Conservation (phyloP, 495 filamentous ascomycete genomes). For the Hapsidospora chrysogenum region DNA sequence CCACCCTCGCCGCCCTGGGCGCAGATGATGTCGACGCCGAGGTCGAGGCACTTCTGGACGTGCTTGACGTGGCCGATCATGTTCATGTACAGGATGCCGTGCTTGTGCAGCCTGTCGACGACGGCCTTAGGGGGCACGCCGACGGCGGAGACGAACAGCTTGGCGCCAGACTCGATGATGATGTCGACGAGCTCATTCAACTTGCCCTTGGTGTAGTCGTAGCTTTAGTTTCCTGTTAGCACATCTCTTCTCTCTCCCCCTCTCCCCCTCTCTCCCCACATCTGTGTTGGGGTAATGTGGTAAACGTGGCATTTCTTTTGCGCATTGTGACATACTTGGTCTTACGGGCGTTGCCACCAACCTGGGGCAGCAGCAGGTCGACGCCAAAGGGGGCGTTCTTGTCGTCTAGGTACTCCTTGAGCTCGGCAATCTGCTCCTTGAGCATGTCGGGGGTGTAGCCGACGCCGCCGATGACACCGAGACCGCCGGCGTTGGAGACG, state of each 20-base stretch:
- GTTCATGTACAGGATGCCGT: conserved; percentile 95
- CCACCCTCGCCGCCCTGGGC: conserved; percentile 87
- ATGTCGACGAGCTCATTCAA: conserved; percentile 80
- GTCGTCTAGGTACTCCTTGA: conserved; percentile 78
- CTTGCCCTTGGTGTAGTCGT: conserved; percentile 99
- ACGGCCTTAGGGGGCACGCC: conserved; percentile 80
- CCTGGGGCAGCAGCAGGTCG: conserved; percentile 84
- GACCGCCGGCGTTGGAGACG: conserved; percentile 89
- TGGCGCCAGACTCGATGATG: conserved; percentile 78
- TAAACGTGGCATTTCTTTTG: too few relatives aligned
- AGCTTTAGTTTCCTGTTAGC: conserved; percentile 37
- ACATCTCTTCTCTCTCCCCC: neutral
- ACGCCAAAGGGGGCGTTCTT: conserved; percentile 99
- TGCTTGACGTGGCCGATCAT: conserved; percentile 99
- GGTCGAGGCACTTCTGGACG: conserved; percentile 78
- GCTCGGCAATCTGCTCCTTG: conserved; percentile 79
- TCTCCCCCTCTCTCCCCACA: neutral
- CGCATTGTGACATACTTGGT: conserved; percentile 56
- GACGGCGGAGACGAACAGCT: conserved; percentile 92
- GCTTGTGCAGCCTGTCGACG: conserved; percentile 75
- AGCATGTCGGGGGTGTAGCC: conserved; percentile 97
- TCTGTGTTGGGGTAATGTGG: too few relatives aligned
- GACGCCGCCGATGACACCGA: conserved; percentile 92
- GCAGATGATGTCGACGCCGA: conserved; percentile 83
- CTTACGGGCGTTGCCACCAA: conserved; percentile 84